Evolutionary conservation across 2,329 filamentous ascomycete genomes (phyloP).

Genomic region (Stromatinia cepivora): DNA sequence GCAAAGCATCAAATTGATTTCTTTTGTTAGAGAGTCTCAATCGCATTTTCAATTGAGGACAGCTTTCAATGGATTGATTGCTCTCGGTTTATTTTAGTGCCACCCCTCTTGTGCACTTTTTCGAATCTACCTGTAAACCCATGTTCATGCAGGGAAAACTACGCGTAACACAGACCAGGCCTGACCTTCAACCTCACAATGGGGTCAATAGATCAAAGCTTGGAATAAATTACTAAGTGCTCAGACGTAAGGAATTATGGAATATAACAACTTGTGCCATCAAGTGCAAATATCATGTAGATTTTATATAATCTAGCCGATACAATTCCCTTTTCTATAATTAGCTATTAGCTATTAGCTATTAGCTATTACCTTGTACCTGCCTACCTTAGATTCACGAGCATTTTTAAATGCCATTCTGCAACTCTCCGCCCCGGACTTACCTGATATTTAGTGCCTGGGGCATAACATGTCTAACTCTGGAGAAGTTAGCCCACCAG

Average conservation of each 20-base stretch:
- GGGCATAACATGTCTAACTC: background rate
- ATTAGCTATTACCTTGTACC: too few species aligned
- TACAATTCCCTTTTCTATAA: too few species aligned
- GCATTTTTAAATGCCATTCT: too few species aligned
- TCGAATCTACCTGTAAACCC: background rate
- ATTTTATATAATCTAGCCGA: too few species aligned
- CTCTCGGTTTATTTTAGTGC: conserved; percentile 1
- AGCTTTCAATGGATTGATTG: conserved; percentile 20
- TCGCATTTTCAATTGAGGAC: conserved; percentile 23
- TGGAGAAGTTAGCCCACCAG: background rate
- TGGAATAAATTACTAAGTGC: background rate
- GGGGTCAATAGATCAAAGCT: background rate
- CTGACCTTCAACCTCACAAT: background rate
- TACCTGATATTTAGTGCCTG: background rate
- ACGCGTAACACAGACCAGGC: conserved; percentile 12
- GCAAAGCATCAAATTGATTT: background rate
- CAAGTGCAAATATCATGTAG: too few species aligned
- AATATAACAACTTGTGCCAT: too few species aligned
- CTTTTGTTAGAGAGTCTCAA: background rate
- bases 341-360: too few species aligned
- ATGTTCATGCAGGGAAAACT: conserved; percentile 20
- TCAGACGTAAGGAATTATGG: background rate
- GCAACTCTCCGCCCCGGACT: background rate
- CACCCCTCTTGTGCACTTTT: background rate
- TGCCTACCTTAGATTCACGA: too few species aligned